Evolutionary conservation across 345 rosid genomes (phyloP).

Genomic region (Cardamine occulta): DNA sequence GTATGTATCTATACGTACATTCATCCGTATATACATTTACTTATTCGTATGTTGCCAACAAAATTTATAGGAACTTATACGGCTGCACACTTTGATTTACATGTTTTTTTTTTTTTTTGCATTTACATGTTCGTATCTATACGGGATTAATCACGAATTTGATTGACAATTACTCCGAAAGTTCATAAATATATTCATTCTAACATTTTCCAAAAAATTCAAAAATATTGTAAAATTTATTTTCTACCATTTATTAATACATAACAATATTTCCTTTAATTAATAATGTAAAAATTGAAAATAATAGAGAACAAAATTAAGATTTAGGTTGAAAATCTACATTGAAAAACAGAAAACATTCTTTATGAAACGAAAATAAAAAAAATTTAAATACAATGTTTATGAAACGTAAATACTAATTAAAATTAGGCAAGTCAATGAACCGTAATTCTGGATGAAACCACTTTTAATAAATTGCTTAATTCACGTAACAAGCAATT

Average conservation of each 20-base stretch:
- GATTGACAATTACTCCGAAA: neutral
- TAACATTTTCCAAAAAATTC: too few species aligned
- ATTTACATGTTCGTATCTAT: neutral
- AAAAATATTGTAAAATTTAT: too few species aligned
- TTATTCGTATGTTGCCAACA: slow-evolving; percentile 16
- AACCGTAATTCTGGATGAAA: neutral
- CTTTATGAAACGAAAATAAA: too few species aligned
- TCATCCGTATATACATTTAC: slow-evolving; percentile 15
- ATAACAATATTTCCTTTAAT: too few species aligned
- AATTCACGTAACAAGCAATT: neutral
- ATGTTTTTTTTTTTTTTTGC: too few species aligned
- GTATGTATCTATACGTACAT: slow-evolving; percentile 16
- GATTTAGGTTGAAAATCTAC: too few species aligned
- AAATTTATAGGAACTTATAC: neutral
- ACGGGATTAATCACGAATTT: neutral
- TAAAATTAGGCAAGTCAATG: neutral
- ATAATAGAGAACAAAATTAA: too few species aligned
- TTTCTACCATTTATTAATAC: too few species aligned
- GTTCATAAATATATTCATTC: neutral
- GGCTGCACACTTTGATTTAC: slow-evolving; percentile 12
- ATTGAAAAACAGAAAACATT: too few species aligned
- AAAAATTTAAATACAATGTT: too few species aligned
- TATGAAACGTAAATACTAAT: too few species aligned
- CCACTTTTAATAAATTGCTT: neutral
- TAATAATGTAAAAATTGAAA: too few species aligned